These are phyloP conservation scores for Cutaneotrichosporon sp. DNA, from an alignment of 1,284 basidiomycete genomes.

Conservation along the genomic window DNA sequence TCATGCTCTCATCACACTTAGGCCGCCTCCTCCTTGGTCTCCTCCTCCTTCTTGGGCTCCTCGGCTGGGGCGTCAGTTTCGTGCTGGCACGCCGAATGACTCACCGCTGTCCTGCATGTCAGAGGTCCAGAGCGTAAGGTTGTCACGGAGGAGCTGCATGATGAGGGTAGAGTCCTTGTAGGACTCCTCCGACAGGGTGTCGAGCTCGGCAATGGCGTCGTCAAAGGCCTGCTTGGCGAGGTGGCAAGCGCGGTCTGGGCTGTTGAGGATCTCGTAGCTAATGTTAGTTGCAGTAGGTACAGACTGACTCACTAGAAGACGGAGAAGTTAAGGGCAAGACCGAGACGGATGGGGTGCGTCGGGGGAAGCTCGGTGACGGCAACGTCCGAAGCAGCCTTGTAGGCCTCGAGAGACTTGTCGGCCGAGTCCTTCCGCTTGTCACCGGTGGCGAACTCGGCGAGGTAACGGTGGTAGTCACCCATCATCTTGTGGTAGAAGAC, in stretches of 20 bases:
- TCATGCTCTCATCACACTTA: slow-evolving; percentile 20
- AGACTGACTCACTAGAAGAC: slow-evolving; percentile 71
- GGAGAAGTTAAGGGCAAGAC: slow-evolving; percentile 98
- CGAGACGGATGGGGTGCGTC: slow-evolving; percentile 98
- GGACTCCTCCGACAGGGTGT: slow-evolving; percentile 98
- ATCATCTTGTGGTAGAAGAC: slow-evolving; percentile 99
- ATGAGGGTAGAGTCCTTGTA: slow-evolving; percentile 99
- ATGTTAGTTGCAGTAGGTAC: background rate
- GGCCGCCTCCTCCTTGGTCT: slow-evolving; percentile 41
- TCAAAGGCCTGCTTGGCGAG: slow-evolving; percentile 99
- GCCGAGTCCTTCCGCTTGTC: slow-evolving; percentile 98
- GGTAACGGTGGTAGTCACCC: slow-evolving; percentile 99
- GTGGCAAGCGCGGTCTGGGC: slow-evolving; percentile 95
- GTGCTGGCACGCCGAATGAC: background rate
- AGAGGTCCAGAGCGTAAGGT: slow-evolving; percentile 96
- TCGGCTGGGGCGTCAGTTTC: slow-evolving; percentile 9
- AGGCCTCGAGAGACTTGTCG: slow-evolving; percentile 97
- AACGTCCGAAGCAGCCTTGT: slow-evolving; percentile 99
- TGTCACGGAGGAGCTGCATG: slow-evolving; percentile 98
- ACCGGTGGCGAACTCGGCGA: slow-evolving; percentile 98
- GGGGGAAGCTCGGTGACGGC: slow-evolving; percentile 96
- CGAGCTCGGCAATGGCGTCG: slow-evolving; percentile 98
- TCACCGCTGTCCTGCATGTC: slow-evolving; percentile 63
- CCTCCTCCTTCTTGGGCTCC: slow-evolving; percentile 38
- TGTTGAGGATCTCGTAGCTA: slow-evolving; percentile 96